A percentile compares a stretch with the other conserved stretches of the same genome.
phyloP scores from a whole-genome alignment of 805 yeast genomes.

The Metschnikowia kofuensis region DNA sequence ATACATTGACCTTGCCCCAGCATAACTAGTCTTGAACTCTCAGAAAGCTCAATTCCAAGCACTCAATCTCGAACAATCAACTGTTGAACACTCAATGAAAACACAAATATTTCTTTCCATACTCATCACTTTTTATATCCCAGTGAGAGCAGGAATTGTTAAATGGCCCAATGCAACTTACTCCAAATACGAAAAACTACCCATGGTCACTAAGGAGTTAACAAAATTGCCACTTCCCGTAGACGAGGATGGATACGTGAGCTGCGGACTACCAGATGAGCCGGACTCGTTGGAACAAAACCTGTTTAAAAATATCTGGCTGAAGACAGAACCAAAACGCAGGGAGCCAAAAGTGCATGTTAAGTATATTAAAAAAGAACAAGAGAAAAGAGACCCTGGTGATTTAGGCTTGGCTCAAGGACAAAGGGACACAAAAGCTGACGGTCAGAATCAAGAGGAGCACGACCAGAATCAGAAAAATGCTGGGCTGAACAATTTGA shows the following conservation, averaged over 20 bases:
- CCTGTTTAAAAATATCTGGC: neutral
- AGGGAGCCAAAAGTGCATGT: neutral
- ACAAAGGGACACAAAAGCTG: too few species aligned
- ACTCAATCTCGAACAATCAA: too few species aligned
- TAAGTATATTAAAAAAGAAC: neutral
- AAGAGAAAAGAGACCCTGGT: neutral
- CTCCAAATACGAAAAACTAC: neutral
- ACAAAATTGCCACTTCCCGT: neutral
- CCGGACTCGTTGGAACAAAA: neutral
- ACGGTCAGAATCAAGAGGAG: too few species aligned
- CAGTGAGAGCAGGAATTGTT: neutral
- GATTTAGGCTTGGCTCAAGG: too few species aligned
- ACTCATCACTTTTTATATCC: too few species aligned
- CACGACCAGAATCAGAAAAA: too few species aligned
- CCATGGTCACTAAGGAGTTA: neutral
- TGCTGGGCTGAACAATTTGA: too few species aligned
- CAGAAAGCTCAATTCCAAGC: too few species aligned
- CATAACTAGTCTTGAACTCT: too few species aligned
- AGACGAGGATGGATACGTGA: conserved; percentile 4
- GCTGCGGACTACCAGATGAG: neutral
- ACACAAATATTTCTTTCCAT: too few species aligned
- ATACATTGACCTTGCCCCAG: too few species aligned
- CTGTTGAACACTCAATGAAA: too few species aligned
- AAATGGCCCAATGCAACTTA: neutral
- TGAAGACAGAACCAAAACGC: neutral